Percentiles rank a stretch among this genome's conserved stretches.
These are phyloP conservation scores for Fusarium concolor DNA, from an alignment of 2,329 filamentous ascomycete species.

Conservation along the genomic window DNA sequence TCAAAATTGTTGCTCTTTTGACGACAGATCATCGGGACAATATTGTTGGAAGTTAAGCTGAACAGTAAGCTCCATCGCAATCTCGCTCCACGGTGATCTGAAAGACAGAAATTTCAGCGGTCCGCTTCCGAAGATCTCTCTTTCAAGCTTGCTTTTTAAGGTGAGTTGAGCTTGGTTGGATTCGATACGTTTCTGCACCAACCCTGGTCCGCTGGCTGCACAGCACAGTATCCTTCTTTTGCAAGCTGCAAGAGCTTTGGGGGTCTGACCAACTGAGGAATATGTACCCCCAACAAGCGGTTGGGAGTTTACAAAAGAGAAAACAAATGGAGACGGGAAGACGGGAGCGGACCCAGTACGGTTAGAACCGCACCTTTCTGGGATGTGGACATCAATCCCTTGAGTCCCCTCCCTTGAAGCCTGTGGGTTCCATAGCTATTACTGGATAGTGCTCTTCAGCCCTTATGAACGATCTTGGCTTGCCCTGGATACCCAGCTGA, in stretches of 20 bases:
- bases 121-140: slow-evolving; percentile 22
- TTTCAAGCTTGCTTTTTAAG: slow-evolving; percentile 19
- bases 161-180: slow-evolving; percentile 25
- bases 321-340: slow-evolving; percentile 46
- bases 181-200: slow-evolving; percentile 10
- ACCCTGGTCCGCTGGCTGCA: background rate
- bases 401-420: slow-evolving; percentile 25
- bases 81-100: slow-evolving; percentile 35
- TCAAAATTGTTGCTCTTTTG: background rate
- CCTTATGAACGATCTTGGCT: slow-evolving; percentile 34
- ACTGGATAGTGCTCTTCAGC: slow-evolving; percentile 33
- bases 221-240: background rate
- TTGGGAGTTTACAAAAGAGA: slow-evolving; percentile 33
- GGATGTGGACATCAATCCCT: slow-evolving; percentile 26
- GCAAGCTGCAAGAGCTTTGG: background rate
- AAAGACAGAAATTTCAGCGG: slow-evolving; percentile 27
- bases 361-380: slow-evolving; percentile 44
- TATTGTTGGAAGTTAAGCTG: slow-evolving; percentile 26
- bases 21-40: slow-evolving; percentile 29
- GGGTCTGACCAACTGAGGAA: slow-evolving; percentile 6
- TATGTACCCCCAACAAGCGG: slow-evolving; percentile 16
- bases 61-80: slow-evolving; percentile 38
- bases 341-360: slow-evolving; percentile 45
- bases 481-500: slow-evolving; percentile 44
- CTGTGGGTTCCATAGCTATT: slow-evolving; percentile 32